A percentile compares a stretch with the other conserved stretches of the same genome.
Conservation (phyloP, 352 stramenopile species). For the Saprolegnia diclina region DNA sequence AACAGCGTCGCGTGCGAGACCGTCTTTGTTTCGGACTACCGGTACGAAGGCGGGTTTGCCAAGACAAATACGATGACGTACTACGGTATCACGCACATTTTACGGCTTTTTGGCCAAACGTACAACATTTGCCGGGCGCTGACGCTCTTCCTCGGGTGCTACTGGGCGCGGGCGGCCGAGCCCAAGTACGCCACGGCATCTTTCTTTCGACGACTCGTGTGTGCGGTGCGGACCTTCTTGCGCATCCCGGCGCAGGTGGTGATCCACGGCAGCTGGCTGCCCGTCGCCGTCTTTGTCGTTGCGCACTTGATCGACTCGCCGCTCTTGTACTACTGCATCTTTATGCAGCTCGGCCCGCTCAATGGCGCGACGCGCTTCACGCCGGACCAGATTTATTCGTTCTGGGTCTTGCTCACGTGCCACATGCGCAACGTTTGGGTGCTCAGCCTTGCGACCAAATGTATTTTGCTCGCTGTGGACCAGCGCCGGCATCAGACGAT, state of each 20-base stretch:
- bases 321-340: slow-evolving; percentile 9
- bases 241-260: slow-evolving; percentile 11
- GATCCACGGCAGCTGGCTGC: slow-evolving; percentile 12
- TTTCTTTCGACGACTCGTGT: background rate
- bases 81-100: background rate
- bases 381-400: background rate
- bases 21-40: background rate
- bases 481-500: background rate
- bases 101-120: slow-evolving; percentile 6
- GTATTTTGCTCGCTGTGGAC: background rate
- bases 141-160: slow-evolving; percentile 1
- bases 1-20: background rate
- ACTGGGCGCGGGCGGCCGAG: background rate
- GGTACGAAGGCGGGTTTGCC: slow-evolving; percentile 3
- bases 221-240: background rate
- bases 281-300: background rate
- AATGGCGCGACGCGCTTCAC: background rate
- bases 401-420: background rate
- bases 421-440: slow-evolving; percentile 14
- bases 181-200: background rate
- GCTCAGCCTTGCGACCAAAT: slow-evolving; percentile 5
- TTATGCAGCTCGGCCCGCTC: background rate
- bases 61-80: background rate
- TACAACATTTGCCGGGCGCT: slow-evolving; percentile 14
- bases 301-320: slow-evolving; percentile 3